Conservation (phyloP, 805 yeast genomes). For the Yarrowia osloensis region DNA sequence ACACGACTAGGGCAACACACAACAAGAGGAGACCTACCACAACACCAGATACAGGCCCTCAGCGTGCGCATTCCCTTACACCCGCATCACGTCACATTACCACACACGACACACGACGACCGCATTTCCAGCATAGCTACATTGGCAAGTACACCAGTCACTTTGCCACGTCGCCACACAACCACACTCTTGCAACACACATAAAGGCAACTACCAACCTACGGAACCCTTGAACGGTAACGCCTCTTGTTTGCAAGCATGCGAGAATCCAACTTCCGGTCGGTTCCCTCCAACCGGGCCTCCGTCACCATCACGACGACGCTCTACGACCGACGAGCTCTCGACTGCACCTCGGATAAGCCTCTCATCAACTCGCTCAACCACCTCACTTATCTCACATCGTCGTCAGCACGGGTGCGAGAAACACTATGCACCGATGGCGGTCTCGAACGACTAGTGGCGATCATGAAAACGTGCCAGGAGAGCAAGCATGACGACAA, state of each 20-base stretch:
- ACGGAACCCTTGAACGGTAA: neutral
- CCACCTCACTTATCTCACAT: constrained; percentile 82
- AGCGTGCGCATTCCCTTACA: neutral
- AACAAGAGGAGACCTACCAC: neutral
- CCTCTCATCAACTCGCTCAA: constrained; percentile 91
- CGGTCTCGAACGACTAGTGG: constrained; percentile 84
- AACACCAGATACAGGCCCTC: neutral
- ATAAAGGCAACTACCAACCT: neutral
- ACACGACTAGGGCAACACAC: neutral
- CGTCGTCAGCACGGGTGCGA: constrained; percentile 83
- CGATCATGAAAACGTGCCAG: constrained; percentile 80
- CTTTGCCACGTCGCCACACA: constrained; percentile 23
- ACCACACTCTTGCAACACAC: neutral
- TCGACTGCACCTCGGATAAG: constrained; percentile 84
- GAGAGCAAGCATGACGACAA: constrained; percentile 30
- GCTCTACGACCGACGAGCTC: constrained; percentile 86
- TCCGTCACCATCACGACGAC: constrained; percentile 89
- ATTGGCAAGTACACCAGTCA: neutral
- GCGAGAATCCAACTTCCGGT: constrained; percentile 89
- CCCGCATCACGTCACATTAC: constrained; percentile 8
- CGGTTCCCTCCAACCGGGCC: constrained; percentile 78
- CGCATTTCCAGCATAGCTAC: neutral
- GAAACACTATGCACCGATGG: constrained; percentile 90
- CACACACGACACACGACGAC: neutral
- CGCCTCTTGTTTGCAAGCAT: constrained; percentile 44